These are phyloP conservation scores for Saksenaea vasiformis DNA, from an alignment of 371 early-diverging fungal genomes.

Conservation along the genomic window DNA sequence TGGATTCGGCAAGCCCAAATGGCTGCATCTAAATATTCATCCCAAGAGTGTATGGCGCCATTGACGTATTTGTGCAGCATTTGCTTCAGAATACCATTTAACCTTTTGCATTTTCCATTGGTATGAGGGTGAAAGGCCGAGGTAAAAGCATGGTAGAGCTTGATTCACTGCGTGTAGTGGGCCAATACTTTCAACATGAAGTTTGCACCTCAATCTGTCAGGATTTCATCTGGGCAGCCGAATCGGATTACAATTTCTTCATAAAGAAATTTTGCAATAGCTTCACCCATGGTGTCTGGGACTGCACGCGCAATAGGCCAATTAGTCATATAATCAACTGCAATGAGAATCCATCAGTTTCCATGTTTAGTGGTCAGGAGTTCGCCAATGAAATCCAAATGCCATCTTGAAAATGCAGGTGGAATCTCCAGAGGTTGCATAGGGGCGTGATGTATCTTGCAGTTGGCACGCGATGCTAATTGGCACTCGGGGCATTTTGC, in stretches of 20 bases:
- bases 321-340: conserved; percentile 41
- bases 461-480: neutral
- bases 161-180: no score
- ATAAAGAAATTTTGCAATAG: conserved; percentile 35
- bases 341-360: conserved; percentile 25
- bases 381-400: neutral
- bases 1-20: conserved; percentile 17
- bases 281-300: conserved; percentile 28
- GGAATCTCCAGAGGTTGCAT: conserved; percentile 9
- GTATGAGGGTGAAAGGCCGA: conserved; percentile 24
- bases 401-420: conserved; percentile 12
- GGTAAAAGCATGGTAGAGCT: conserved; percentile 14
- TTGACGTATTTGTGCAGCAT: conserved; percentile 16
- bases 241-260: conserved; percentile 27
- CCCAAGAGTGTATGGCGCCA: conserved; percentile 16
- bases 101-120: conserved; percentile 24
- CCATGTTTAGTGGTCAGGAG: conserved; percentile 1
- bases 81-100: conserved; percentile 15
- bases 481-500: conserved; percentile 18
- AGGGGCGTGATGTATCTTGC: conserved; percentile 11
- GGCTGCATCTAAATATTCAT: conserved; percentile 14
- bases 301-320: conserved; percentile 39
- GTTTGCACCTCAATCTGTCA: conserved; percentile 41
- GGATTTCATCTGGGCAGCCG: conserved; percentile 32
- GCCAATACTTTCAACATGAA: conserved; percentile 22